Base-by-base conservation (phyloP, 176 grass and related monocot species). In the Carex pumila region DNA sequence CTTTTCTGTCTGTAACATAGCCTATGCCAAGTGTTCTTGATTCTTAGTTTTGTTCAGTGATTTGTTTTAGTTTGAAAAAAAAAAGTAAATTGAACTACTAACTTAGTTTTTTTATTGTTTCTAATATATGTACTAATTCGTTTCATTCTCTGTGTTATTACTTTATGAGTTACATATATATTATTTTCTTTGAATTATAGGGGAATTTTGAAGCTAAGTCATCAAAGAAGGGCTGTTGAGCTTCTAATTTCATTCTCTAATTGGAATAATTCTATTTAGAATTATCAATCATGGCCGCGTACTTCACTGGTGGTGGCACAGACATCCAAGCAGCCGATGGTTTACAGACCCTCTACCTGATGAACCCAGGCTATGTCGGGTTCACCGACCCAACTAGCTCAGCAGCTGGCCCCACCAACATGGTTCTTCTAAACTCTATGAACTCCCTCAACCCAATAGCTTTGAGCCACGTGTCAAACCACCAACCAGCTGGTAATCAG, bases 281-380 rank as follows among this genome's bases (percentile, higher is more conserved):
- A 67, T 85, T 47, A 34, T 29, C 67, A 25, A 50, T 29, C n/a
- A 99, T 99, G 97, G 97, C 97, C 36, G 66, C 91, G 12, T 99
- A 96, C 67, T 99, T 89, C 87, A 91, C 91, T 32, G 85, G 88
- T 49, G 89, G 88, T 34, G 90, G 79, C 81, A 90, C 90, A 22
- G 96, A 99, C 49, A 92, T 99, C 82, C 96, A 99, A 80, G 65
- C 86, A 21, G 82, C 81, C 30, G 97, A 96, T 45, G 89, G 91
- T 30, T 88, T 99, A 31, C 97, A 96, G 77, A 99, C 97, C 13
- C 90, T 99, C 21, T 99, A 99, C 83, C 91, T 99, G 19, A 96
- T 99, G 97, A 99, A 99, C 81, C 97, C 96, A 15, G 85, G 85
- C 85, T 99, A 92, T 62, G 85, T 64, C 8, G 87, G 90, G 61